A percentile compares a stretch with the other conserved stretches of the same genome.
These are phyloP conservation scores for Leccinum aurantiacum DNA, from an alignment of 768 basidiomycete species.

Conservation along the genomic window DNA sequence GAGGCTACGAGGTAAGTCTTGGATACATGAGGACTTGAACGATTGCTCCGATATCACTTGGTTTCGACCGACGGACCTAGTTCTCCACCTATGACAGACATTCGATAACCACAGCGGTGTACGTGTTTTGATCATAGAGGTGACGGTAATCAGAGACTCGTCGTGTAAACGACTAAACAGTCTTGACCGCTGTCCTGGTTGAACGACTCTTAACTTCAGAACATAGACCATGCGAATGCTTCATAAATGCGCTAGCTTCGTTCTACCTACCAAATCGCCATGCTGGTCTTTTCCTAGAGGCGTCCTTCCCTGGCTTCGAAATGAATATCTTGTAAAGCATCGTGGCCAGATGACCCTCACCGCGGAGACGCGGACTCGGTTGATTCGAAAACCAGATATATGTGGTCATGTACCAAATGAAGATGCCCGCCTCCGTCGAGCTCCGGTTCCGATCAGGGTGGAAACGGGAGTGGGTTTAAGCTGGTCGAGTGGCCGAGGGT, in stretches of 20 bases:
- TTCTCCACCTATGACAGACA: no score
- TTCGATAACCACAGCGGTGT: not conserved
- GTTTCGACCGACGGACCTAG: no score
- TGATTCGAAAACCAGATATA: not conserved
- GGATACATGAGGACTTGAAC: not conserved
- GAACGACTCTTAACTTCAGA: no score
- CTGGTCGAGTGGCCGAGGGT: not conserved
- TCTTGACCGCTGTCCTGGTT: not conserved
- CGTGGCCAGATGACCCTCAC: not conserved
- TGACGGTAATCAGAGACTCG: no score
- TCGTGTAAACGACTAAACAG: not conserved
- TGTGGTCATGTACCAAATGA: not conserved
- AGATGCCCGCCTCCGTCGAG: not conserved
- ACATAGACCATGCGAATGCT: not conserved
- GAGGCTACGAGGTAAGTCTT: not conserved
- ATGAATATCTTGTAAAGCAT: no score
- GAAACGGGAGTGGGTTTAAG: not conserved
- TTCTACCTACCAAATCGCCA: not conserved
- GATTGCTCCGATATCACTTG: not conserved
- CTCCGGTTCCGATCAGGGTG: not conserved
- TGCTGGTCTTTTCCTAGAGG: not conserved
- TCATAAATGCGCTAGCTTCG: not conserved
- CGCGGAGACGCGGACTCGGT: not conserved
- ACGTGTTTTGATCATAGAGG: no score
- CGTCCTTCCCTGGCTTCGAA: no score